Evolutionary conservation across 2,329 filamentous ascomycete species (phyloP).

Genomic region (Talaromyces sp.): DNA sequence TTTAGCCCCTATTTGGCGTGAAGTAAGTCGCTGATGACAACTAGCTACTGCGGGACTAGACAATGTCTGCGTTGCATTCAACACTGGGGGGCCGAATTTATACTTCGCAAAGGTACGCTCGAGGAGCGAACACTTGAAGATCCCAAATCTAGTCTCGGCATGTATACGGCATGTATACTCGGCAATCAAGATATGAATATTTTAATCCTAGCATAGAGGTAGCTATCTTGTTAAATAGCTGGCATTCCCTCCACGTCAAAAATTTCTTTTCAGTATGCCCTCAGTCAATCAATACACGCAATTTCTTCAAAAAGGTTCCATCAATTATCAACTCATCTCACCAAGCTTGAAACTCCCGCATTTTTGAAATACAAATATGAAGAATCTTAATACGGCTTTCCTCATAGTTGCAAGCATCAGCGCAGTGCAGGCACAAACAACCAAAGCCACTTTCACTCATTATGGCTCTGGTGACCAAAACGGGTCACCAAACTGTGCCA

Average conservation of each 20-base stretch:
- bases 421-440: background rate
- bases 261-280: background rate
- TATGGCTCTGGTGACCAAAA: slow-evolving; percentile 30
- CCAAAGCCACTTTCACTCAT: slow-evolving; percentile 28
- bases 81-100: too few species aligned
- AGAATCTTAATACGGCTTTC: background rate
- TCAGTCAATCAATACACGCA: background rate
- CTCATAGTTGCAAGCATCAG: background rate
- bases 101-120: background rate
- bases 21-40: background rate
- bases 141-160: background rate
- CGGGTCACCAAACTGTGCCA: slow-evolving; percentile 31
- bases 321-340: background rate
- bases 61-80: too few species aligned
- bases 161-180: too few species aligned
- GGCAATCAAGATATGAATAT: background rate
- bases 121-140: background rate
- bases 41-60: background rate
- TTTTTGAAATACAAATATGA: background rate
- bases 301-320: background rate
- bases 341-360: background rate
- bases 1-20: too few species aligned
- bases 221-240: background rate
- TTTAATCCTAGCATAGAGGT: background rate
- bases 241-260: background rate